These are phyloP conservation scores for Acanthamoeba castellanii DNA, from an alignment of 208 protist species.

Conservation along the genomic window DNA sequence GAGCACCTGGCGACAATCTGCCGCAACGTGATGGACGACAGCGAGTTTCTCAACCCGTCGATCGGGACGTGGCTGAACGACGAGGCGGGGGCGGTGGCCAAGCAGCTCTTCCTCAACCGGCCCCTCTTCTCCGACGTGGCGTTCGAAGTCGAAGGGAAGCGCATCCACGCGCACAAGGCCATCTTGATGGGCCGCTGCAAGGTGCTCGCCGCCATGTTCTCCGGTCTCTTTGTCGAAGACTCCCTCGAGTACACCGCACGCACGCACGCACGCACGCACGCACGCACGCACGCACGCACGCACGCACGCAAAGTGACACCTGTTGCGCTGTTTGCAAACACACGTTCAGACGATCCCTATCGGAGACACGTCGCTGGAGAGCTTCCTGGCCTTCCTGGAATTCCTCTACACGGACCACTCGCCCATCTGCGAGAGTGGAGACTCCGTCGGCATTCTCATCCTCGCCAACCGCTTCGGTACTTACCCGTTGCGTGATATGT, in stretches of 20 bases:
- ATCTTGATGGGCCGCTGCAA: not conserved
- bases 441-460: conserved; percentile 69
- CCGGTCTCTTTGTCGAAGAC: conserved; percentile 53
- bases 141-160: conserved; percentile 59
- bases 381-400: conserved; percentile 74
- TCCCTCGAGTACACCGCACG: not conserved
- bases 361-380: conserved; percentile 55
- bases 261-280: not conserved
- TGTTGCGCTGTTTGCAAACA: not conserved
- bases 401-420: conserved; percentile 78
- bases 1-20: conserved; percentile 73
- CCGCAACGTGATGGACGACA: conserved; percentile 68
- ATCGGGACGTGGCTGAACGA: conserved; percentile 80
- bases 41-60: conserved; percentile 77
- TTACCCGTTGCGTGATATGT: not conserved
- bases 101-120: conserved; percentile 75
- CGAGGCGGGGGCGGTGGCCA: conserved; percentile 21
- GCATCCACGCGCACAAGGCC: conserved; percentile 60
- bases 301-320: not conserved
- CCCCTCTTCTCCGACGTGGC: conserved; percentile 57
- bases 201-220: conserved; percentile 63
- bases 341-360: conserved; percentile 45
- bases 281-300: not conserved
- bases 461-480: conserved; percentile 66
- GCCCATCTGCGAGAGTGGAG: conserved; percentile 34